Evolutionary conservation across 176 grass and related monocot species (phyloP).

Genomic region (Carex parvula): DNA sequence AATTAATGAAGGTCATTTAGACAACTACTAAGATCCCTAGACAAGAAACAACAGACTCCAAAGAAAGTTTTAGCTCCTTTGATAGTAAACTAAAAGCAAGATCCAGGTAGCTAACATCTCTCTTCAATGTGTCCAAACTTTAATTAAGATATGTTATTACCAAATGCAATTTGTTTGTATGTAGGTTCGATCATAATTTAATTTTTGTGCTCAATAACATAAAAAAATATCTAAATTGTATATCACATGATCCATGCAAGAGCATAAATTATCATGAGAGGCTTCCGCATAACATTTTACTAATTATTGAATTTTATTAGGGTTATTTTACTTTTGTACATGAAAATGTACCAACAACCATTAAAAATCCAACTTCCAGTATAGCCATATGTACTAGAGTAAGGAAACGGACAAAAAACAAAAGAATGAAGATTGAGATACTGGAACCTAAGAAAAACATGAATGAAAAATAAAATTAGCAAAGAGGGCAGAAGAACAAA

Average conservation of each 20-base stretch:
- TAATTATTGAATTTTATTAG: neutral
- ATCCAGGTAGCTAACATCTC: neutral
- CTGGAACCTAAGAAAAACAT: constrained; percentile 5
- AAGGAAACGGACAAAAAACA: neutral
- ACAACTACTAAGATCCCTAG: neutral
- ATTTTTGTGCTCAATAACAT: neutral
- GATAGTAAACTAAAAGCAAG: neutral
- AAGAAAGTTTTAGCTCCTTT: neutral
- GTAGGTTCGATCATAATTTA: neutral
- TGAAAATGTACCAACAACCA: neutral
- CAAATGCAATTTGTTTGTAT: constrained; percentile 6
- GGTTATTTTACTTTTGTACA: too few relatives aligned
- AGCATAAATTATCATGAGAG: neutral
- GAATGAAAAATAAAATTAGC: neutral
- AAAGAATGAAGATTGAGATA: neutral
- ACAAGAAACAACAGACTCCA: neutral
- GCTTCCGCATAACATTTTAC: neutral
- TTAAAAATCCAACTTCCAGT: neutral
- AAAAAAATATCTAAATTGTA: neutral
- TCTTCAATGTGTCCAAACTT: neutral
- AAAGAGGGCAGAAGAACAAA: neutral
- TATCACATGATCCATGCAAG: neutral
- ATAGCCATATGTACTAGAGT: neutral
- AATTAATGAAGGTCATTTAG: neutral
- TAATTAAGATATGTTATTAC: neutral